A percentile compares a stretch with the other conserved stretches of the same genome.
These are phyloP conservation scores for Leccinum brunneo-olivaceum DNA, from an alignment of 1,284 basidiomycete species.

Conservation along the genomic window DNA sequence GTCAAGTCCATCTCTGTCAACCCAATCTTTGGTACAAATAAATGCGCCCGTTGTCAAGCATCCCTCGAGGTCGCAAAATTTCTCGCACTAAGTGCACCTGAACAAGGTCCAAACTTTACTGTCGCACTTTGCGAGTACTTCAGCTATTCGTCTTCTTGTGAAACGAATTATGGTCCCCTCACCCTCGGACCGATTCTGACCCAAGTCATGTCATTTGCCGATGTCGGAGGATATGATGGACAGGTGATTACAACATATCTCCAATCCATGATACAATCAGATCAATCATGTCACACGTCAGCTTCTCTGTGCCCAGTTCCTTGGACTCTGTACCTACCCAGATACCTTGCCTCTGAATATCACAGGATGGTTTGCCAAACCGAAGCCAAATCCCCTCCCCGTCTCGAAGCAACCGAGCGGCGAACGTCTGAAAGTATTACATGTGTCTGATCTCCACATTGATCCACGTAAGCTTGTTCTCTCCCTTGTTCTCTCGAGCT, in stretches of 20 bases:
- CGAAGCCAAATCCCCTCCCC: constrained; percentile 63
- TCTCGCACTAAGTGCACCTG: constrained; percentile 57
- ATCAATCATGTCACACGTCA: constrained; percentile 20
- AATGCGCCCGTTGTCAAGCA: constrained; percentile 59
- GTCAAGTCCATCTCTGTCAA: constrained; percentile 47
- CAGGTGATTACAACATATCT: constrained; percentile 37
- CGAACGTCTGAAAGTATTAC: constrained; percentile 64
- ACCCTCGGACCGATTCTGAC: constrained; percentile 57
- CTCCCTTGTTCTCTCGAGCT: neutral
- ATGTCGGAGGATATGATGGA: constrained; percentile 64
- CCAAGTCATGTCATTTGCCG: constrained; percentile 60
- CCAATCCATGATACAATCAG: constrained; percentile 12
- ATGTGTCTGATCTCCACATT: constrained; percentile 74
- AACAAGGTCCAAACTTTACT: constrained; percentile 52
- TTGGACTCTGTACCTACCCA: constrained; percentile 46
- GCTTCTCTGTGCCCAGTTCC: constrained; percentile 52
- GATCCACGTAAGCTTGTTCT: constrained; percentile 49
- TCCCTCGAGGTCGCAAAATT: constrained; percentile 61
- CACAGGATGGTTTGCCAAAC: constrained; percentile 55
- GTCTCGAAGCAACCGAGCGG: constrained; percentile 51
- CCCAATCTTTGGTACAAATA: constrained; percentile 42
- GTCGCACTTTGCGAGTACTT: constrained; percentile 58
- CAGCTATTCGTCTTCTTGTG: constrained; percentile 49
- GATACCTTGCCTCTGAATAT: constrained; percentile 46
- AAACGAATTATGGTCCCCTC: constrained; percentile 39